A percentile compares a stretch with the other conserved stretches of the same genome.
These are phyloP conservation scores for Suillus variegatus DNA, from an alignment of 768 basidiomycete genomes.

Conservation along the genomic window DNA sequence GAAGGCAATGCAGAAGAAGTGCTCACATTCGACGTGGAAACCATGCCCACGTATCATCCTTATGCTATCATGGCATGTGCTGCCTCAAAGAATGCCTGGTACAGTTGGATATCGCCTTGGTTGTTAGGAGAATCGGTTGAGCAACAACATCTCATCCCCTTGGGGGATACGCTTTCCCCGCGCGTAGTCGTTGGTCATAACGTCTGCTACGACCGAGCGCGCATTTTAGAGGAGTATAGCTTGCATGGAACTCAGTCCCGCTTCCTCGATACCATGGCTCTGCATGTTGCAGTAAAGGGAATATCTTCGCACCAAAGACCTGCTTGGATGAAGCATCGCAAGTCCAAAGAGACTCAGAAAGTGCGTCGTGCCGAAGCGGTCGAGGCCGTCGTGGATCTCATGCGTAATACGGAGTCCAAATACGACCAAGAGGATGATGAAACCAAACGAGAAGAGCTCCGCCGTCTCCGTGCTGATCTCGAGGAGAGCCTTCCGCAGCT, in stretches of 20 bases:
- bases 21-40: constrained; percentile 94
- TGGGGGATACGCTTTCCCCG: constrained; percentile 55
- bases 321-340: constrained; percentile 86
- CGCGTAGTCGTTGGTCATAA: constrained; percentile 91
- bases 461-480: constrained; percentile 37
- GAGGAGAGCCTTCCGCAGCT: constrained; percentile 43
- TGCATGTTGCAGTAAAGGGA: constrained; percentile 92
- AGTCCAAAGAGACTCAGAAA: constrained; percentile 57
- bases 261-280: constrained; percentile 92
- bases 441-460: constrained; percentile 38
- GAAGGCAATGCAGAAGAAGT: constrained; percentile 66
- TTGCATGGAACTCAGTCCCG: constrained; percentile 67
- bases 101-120: constrained; percentile 96
- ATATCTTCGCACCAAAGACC: constrained; percentile 95
- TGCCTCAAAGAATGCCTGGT: constrained; percentile 84
- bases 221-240: constrained; percentile 82
- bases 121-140: constrained; percentile 64
- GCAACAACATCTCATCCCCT: constrained; percentile 67
- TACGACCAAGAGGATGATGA: constrained; percentile 42
- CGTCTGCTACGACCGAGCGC: constrained; percentile 88
- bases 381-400: constrained; percentile 56
- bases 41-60: constrained; percentile 78
- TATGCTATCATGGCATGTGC: constrained; percentile 91
- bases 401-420: constrained; percentile 41
- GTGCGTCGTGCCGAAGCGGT: constrained; percentile 65